Conservation (phyloP, 2,329 filamentous ascomycete species). For the Cadophora gregata region DNA sequence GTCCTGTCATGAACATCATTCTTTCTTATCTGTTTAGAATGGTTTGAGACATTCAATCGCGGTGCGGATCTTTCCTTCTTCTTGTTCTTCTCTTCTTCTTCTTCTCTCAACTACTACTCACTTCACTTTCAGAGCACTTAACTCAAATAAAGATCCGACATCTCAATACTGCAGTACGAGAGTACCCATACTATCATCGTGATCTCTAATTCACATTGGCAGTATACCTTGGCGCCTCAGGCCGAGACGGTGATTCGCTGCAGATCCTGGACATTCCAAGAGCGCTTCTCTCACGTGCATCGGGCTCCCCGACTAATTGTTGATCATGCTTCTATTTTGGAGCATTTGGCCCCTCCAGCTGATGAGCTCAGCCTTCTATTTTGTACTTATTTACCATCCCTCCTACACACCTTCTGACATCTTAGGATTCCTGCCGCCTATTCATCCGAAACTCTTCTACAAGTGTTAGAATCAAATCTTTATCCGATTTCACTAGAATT, state of each 20-base stretch:
- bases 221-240: not conserved
- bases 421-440: slow-evolving; percentile 8
- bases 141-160: not conserved
- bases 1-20: not conserved
- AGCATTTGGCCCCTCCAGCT: slow-evolving; percentile 9
- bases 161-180: not conserved
- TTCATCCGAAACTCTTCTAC: not conserved
- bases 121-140: not conserved
- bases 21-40: not conserved
- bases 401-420: slow-evolving; percentile 16
- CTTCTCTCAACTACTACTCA: not conserved
- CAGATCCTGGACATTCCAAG: slow-evolving; percentile 6
- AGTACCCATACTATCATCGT: not conserved
- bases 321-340: slow-evolving; percentile 18
- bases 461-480: slow-evolving; percentile 1
- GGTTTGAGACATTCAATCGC: not conserved
- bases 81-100: not conserved
- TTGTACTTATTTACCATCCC: slow-evolving; percentile 3
- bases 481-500: not conserved
- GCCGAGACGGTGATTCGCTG: slow-evolving; percentile 11
- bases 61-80: no score
- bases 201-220: slow-evolving; percentile 11
- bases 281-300: slow-evolving; percentile 3
- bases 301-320: slow-evolving; percentile 9
- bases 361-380: slow-evolving; percentile 15